A percentile compares a stretch with the other conserved stretches of the same genome.
These are phyloP conservation scores for Grigorovia humatica DNA, from an alignment of 805 yeast genomes.

Conservation along the genomic window DNA sequence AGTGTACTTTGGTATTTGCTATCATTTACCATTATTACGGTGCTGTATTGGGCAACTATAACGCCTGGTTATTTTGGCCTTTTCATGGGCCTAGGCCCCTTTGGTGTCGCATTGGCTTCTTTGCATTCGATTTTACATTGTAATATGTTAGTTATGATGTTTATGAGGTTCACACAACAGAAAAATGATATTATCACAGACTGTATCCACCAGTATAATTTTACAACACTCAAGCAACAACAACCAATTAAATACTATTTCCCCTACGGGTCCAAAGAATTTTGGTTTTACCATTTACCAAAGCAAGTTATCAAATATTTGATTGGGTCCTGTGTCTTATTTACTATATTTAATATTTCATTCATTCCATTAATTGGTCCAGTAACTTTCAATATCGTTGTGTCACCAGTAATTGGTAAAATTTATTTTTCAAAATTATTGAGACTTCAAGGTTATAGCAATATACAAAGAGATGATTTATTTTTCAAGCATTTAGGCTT, in stretches of 20 bases:
- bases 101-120: slow-evolving; percentile 20
- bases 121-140: slow-evolving; percentile 24
- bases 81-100: slow-evolving; percentile 22
- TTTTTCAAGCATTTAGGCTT: slow-evolving; percentile 21
- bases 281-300: slow-evolving; percentile 24
- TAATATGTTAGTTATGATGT: slow-evolving; percentile 25
- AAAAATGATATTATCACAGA: slow-evolving; percentile 10
- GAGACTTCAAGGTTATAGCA: slow-evolving; percentile 13
- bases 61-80: slow-evolving; percentile 24
- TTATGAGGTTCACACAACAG: slow-evolving; percentile 23
- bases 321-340: slow-evolving; percentile 8
- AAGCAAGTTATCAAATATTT: slow-evolving; percentile 15
- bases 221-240: slow-evolving; percentile 4
- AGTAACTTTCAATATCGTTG: slow-evolving; percentile 14
- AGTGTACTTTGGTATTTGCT: slow-evolving; percentile 12
- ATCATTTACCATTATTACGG: slow-evolving; percentile 12
- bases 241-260: slow-evolving; percentile 21
- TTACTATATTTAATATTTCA: slow-evolving; percentile 8
- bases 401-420: slow-evolving; percentile 22
- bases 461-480: slow-evolving; percentile 13
- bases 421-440: slow-evolving; percentile 20
- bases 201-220: slow-evolving; percentile 8
- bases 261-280: slow-evolving; percentile 19
- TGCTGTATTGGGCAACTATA: slow-evolving; percentile 23
- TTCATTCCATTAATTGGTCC: slow-evolving; percentile 26